Percentiles rank a stretch among this genome's conserved stretches.
phyloP scores from a whole-genome alignment of 2,329 filamentous ascomycete genomes.

The Teratosphaeria viscida region DNA sequence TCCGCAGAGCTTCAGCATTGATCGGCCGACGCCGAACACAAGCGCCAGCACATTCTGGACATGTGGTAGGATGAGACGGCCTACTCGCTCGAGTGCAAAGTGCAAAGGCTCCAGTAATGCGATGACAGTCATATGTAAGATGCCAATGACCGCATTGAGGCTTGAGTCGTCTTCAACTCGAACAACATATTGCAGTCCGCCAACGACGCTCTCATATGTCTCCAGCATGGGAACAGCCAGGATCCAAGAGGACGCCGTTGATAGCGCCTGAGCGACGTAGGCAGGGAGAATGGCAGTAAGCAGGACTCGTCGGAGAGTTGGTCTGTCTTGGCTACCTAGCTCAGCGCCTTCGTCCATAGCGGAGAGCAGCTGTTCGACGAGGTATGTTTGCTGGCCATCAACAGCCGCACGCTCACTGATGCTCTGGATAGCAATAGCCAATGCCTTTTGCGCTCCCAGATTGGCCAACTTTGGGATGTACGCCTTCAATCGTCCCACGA shows the following conservation, averaged over 20 bases:
- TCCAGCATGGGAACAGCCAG: conserved; percentile 43
- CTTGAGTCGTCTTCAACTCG: conserved; percentile 31
- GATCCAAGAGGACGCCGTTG: conserved; percentile 39
- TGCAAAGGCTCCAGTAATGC: conserved; percentile 9
- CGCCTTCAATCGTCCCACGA: conserved; percentile 49
- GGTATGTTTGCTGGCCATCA: conserved; percentile 47
- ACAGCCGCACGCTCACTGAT: conserved; percentile 49
- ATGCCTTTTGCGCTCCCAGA: conserved; percentile 40
- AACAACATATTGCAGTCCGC: conserved; percentile 36
- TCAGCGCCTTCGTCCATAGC: conserved; percentile 40
- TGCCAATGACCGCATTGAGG: conserved; percentile 16
- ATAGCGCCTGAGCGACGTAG: conserved; percentile 43
- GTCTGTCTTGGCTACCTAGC: conserved; percentile 20
- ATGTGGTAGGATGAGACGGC: conserved; percentile 8
- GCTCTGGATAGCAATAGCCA: conserved; percentile 49
- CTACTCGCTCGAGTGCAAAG: conserved; percentile 2
- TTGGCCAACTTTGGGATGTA: conserved; percentile 45
- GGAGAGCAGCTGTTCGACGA: conserved; percentile 43
- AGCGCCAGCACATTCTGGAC: conserved; percentile 5
- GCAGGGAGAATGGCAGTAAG: conserved; percentile 46
- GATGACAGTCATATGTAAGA: conserved; percentile 6
- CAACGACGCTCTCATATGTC: conserved; percentile 34
- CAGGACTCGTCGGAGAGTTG: conserved; percentile 42
- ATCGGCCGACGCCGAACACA: conserved; percentile 1
- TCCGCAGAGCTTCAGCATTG: conserved; percentile 1